Base-by-base conservation (phyloP, 192 early-diverging fungal species). In the Piromyces sp. region DNA sequence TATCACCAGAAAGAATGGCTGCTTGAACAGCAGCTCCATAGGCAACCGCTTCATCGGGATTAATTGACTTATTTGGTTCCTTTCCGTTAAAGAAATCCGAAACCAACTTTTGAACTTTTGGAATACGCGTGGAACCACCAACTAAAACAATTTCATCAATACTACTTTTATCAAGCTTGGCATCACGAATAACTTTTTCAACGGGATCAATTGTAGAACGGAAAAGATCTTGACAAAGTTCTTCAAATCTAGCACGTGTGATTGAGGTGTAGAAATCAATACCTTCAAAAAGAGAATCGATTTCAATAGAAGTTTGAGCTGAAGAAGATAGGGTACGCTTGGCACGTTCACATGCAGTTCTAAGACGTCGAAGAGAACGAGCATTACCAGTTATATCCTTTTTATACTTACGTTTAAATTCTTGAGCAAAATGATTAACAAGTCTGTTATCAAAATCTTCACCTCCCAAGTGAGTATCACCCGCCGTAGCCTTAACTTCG, bases 401-500 rank as follows among this genome's bases (percentile, higher is more conserved):
- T 93, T 96, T 96, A 93, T 91, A 91, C 93, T 97, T 97, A 91
- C 95, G 95, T 93, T 98, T 98, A 93, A 97, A 97, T 90, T 97
- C 94, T 85, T 95, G 90, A 83, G 88, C 87, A 83, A 97, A 98
- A 94, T 96, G 95, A 86, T 95, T 92, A 85, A 98, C 95, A 81
- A 98, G 90, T 86, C 95, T 93, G 94, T 98, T 97, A 91, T 98
- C 97, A 89, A 98, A 98, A 91, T 98, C 96, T 90, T 97, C 95
- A 87, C 97, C 97, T 88, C 97, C 96, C 88, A 98, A 92, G 88
- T 98, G 95, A 81, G 97, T 98, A 88, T 98, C 96, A 93, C 96
- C 97, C 85, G 95, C 95, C 81, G 96, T 98, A 87, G 97, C 95
- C 93, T 96, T 95, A 88, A 98, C 96, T 89, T 97, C 96, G 85